These are phyloP conservation scores for Leccinum fibrillosum DNA, from an alignment of 768 basidiomycete genomes.

Conservation along the genomic window DNA sequence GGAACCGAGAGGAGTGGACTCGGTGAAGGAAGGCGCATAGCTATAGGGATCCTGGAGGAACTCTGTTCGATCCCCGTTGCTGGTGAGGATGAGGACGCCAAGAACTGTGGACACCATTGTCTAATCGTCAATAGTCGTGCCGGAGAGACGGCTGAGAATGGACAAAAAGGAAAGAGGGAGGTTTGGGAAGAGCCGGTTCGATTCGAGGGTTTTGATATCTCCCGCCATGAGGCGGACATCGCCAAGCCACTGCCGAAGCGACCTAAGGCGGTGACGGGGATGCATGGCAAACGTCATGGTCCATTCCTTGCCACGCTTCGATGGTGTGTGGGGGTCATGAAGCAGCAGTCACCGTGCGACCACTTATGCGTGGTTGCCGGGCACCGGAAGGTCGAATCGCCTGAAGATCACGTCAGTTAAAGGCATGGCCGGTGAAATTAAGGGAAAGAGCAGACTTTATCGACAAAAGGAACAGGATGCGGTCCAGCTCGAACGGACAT, in stretches of 20 bases:
- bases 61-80: slow-evolving; percentile 70
- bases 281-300: slow-evolving; percentile 21
- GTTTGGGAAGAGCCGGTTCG: slow-evolving; percentile 10
- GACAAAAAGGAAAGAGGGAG: slow-evolving; percentile 6
- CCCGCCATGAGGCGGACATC: slow-evolving; percentile 27
- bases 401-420: slow-evolving; percentile 25
- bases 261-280: slow-evolving; percentile 25
- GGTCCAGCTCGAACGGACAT: slow-evolving; percentile 23
- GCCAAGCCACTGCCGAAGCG: slow-evolving; percentile 27
- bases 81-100: slow-evolving; percentile 73
- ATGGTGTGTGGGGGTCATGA: slow-evolving; percentile 22
- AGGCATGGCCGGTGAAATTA: slow-evolving; percentile 18
- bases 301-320: slow-evolving; percentile 30
- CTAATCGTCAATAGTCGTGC: slow-evolving; percentile 12
- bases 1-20: slow-evolving; percentile 77
- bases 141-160: neutral
- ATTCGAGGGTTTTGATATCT: slow-evolving; percentile 30
- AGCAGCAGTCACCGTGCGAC: slow-evolving; percentile 17
- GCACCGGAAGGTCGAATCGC: slow-evolving; percentile 21
- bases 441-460: slow-evolving; percentile 20
- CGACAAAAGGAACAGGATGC: slow-evolving; percentile 12
- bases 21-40: slow-evolving; percentile 59
- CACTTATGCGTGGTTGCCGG: slow-evolving; percentile 25
- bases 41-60: slow-evolving; percentile 70
- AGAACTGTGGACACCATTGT: slow-evolving; percentile 42